Conservation (phyloP, 2,329 filamentous ascomycete species). For the Sporothrix dimorphospora region DNA sequence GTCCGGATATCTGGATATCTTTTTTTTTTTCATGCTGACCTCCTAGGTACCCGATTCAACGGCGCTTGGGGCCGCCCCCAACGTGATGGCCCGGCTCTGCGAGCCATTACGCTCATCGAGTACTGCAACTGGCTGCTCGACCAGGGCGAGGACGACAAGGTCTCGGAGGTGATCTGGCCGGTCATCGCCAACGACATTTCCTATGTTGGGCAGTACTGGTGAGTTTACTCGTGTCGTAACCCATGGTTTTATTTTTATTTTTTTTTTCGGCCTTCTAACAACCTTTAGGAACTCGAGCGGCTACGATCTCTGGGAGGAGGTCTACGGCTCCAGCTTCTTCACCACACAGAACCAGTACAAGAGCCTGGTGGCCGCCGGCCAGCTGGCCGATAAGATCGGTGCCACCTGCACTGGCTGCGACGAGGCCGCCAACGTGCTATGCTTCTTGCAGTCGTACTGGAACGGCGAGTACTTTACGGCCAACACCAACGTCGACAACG, state of each 20-base stretch:
- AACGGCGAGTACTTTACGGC: slow-evolving; percentile 13
- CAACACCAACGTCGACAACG: slow-evolving; percentile 18
- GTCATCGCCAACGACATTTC: slow-evolving; percentile 12
- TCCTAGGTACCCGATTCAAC: slow-evolving; percentile 9
- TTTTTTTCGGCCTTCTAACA: neutral
- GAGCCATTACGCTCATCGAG: slow-evolving; percentile 6
- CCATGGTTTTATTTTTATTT: neutral
- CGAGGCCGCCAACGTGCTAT: slow-evolving; percentile 2
- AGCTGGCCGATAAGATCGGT: neutral
- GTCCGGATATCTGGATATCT: neutral
- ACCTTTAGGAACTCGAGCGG: slow-evolving; percentile 2
- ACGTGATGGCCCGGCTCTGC: slow-evolving; percentile 10
- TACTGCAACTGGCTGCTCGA: slow-evolving; percentile 15
- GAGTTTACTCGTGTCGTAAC: neutral
- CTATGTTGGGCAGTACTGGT: slow-evolving; percentile 19
- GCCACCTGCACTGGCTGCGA: slow-evolving; percentile 8
- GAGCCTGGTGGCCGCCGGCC: neutral
- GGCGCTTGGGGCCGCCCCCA: slow-evolving; percentile 10
- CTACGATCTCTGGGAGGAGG: slow-evolving; percentile 19
- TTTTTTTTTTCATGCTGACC: neutral
- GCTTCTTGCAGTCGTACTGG: slow-evolving; percentile 15
- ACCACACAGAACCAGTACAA: slow-evolving; percentile 13
- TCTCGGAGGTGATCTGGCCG: slow-evolving; percentile 1
- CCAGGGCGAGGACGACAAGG: neutral
- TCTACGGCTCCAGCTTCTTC: slow-evolving; percentile 6